phyloP scores from a whole-genome alignment of 768 basidiomycete genomes.

The Omphalotus guepiniiformis region DNA sequence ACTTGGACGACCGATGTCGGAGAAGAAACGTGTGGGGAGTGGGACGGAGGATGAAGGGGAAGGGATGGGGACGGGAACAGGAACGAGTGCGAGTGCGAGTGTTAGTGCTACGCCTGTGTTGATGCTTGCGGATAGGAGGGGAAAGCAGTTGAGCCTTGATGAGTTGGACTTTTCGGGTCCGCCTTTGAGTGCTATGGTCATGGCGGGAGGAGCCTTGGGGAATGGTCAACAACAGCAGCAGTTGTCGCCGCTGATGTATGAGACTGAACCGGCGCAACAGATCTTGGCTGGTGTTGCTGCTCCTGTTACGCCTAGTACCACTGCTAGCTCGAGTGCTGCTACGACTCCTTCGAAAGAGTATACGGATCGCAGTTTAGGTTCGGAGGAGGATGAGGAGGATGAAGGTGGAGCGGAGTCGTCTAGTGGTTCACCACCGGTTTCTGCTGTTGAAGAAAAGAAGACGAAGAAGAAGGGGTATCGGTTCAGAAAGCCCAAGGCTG shows the following conservation, averaged over 20 bases:
- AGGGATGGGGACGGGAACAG: constrained; percentile 28
- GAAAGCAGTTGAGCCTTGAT: constrained; percentile 44
- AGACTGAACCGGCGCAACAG: constrained; percentile 46
- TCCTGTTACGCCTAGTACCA: constrained; percentile 9
- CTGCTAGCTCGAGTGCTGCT: not conserved
- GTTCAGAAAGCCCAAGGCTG: not conserved
- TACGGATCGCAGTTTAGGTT: no score
- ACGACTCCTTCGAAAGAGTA: constrained; percentile 1
- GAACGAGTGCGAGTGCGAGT: constrained; percentile 42
- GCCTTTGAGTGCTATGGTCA: constrained; percentile 23
- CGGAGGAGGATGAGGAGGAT: not conserved
- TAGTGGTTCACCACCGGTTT: constrained; percentile 17
- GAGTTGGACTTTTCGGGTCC: constrained; percentile 63
- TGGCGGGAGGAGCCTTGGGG: constrained; percentile 6
- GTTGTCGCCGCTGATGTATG: constrained; percentile 20
- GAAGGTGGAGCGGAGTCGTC: constrained; percentile 24
- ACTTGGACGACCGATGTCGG: constrained; percentile 64
- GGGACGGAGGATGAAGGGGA: constrained; percentile 16
- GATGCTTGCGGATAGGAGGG: constrained; percentile 33
- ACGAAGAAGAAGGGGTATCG: no score
- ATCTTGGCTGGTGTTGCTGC: constrained; percentile 32
- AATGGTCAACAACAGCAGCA: constrained; percentile 6
- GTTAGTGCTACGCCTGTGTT: constrained; percentile 51
- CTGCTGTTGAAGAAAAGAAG: constrained; percentile 3
- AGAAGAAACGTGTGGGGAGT: constrained; percentile 64